Percentiles rank a stretch among this genome's conserved stretches.
Evolutionary conservation across 2,329 filamentous ascomycete species (phyloP).

Genomic region (Xylaria sp.): DNA sequence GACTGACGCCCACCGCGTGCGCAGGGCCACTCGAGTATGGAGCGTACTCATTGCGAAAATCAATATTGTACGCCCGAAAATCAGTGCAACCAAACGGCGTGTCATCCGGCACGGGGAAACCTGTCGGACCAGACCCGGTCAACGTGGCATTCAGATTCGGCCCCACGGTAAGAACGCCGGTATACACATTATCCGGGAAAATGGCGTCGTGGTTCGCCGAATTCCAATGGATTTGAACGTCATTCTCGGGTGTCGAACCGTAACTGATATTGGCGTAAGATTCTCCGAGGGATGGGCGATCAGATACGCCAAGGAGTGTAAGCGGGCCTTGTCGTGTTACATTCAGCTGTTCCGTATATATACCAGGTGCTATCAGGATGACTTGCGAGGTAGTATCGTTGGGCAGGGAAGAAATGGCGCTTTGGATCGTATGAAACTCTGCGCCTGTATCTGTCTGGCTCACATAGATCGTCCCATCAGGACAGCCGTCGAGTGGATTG

Average conservation of each 20-base stretch:
- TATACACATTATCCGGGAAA: slow-evolving; percentile 69
- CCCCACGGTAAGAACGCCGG: slow-evolving; percentile 69
- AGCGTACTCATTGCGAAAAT: slow-evolving; percentile 70
- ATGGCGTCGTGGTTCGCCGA: slow-evolving; percentile 61
- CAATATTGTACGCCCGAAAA: slow-evolving; percentile 74
- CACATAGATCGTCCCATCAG: slow-evolving; percentile 55
- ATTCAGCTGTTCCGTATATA: slow-evolving; percentile 72
- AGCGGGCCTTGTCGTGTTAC: slow-evolving; percentile 70
- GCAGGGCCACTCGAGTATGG: slow-evolving; percentile 64
- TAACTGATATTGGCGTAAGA: slow-evolving; percentile 43
- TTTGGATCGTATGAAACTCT: slow-evolving; percentile 53
- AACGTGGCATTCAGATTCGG: slow-evolving; percentile 71
- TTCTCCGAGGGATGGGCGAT: slow-evolving; percentile 49
- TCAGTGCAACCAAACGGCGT: slow-evolving; percentile 72
- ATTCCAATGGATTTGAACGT: slow-evolving; percentile 68
- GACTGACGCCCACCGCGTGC: slow-evolving; percentile 68
- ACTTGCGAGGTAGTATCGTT: slow-evolving; percentile 57
- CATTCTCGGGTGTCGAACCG: slow-evolving; percentile 51
- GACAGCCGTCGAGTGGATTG: slow-evolving; percentile 53
- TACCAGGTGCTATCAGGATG: slow-evolving; percentile 69
- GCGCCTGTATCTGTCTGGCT: slow-evolving; percentile 50
- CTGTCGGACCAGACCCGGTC: slow-evolving; percentile 70
- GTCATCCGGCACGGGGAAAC: slow-evolving; percentile 66
- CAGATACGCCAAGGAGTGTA: slow-evolving; percentile 68
- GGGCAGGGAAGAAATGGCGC: slow-evolving; percentile 54